phyloP scores from a whole-genome alignment of 805 yeast genomes.

The Tetrapisispora iriomotensis region DNA sequence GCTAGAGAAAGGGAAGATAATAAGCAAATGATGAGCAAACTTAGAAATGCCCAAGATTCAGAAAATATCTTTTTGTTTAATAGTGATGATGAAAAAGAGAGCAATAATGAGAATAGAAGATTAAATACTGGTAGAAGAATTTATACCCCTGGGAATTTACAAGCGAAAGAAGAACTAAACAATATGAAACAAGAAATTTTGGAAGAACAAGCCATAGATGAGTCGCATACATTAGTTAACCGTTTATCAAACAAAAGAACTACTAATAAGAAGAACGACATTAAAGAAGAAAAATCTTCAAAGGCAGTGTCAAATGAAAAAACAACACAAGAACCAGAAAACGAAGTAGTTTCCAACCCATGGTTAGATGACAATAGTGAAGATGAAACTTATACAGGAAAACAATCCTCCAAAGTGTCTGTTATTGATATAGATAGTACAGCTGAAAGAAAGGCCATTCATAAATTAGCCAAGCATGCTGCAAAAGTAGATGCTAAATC shows the following conservation, averaged over 20 bases:
- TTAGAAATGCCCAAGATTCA: slow-evolving; percentile 42
- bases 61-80: slow-evolving; percentile 31
- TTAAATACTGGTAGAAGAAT: slow-evolving; percentile 72
- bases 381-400: slow-evolving; percentile 17
- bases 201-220: slow-evolving; percentile 43
- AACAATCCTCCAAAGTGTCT: slow-evolving; percentile 38
- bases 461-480: slow-evolving; percentile 33
- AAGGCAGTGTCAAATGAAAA: slow-evolving; percentile 6
- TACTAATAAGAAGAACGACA: slow-evolving; percentile 2
- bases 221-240: slow-evolving; percentile 36
- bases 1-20: slow-evolving; percentile 55
- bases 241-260: slow-evolving; percentile 24
- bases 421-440: slow-evolving; percentile 44
- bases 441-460: slow-evolving; percentile 37
- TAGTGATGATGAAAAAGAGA: slow-evolving; percentile 25
- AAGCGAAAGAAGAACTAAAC: slow-evolving; percentile 26
- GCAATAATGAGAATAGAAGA: slow-evolving; percentile 36
- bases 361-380: slow-evolving; percentile 36
- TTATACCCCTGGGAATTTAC: slow-evolving; percentile 49
- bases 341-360: slow-evolving; percentile 35
- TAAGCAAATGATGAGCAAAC: slow-evolving; percentile 38
- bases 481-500: slow-evolving; percentile 9
- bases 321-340: background rate
- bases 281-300: slow-evolving; percentile 4
- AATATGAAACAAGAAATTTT: slow-evolving; percentile 29